These are phyloP conservation scores for Graphiopsis chlorocephala DNA, from an alignment of 2,329 filamentous ascomycete species.

Conservation along the genomic window DNA sequence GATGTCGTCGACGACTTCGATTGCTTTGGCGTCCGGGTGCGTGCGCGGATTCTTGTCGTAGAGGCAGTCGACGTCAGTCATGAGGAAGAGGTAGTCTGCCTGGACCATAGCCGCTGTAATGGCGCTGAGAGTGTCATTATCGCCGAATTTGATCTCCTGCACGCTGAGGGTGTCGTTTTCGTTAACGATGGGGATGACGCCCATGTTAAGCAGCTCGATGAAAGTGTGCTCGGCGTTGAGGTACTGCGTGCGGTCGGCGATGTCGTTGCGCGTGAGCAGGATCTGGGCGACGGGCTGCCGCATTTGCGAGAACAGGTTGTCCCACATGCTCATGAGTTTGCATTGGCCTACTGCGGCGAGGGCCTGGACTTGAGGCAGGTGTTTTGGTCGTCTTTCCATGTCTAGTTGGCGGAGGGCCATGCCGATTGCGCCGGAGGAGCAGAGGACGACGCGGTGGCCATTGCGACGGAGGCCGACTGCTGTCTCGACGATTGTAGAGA, in stretches of 20 bases:
- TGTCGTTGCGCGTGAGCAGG: slow-evolving; percentile 89
- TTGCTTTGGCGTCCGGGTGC: slow-evolving; percentile 80
- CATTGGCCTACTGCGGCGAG: slow-evolving; percentile 95
- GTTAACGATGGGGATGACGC: slow-evolving; percentile 96
- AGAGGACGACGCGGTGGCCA: slow-evolving; percentile 91
- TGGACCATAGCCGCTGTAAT: slow-evolving; percentile 98
- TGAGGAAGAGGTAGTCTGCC: slow-evolving; percentile 92
- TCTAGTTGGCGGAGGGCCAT: slow-evolving; percentile 90
- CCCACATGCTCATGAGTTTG: slow-evolving; percentile 91
- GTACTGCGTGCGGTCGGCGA: slow-evolving; percentile 93
- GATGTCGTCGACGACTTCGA: slow-evolving; percentile 91
- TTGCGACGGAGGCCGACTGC: slow-evolving; percentile 81
- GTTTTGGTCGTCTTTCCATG: slow-evolving; percentile 80
- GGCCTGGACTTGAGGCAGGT: slow-evolving; percentile 86
- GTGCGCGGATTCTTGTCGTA: slow-evolving; percentile 94
- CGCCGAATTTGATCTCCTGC: slow-evolving; percentile 98
- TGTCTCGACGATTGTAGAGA: slow-evolving; percentile 92
- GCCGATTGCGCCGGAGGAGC: slow-evolving; percentile 95
- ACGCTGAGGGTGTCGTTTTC: slow-evolving; percentile 97
- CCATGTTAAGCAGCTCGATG: slow-evolving; percentile 84
- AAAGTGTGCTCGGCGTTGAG: slow-evolving; percentile 96
- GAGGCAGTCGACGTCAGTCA: slow-evolving; percentile 97
- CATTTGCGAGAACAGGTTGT: slow-evolving; percentile 83
- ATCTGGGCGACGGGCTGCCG: slow-evolving; percentile 92
- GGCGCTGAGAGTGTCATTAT: slow-evolving; percentile 95